Conservation (phyloP, 1,284 basidiomycete species). For the Ceratobasidium sp. region DNA sequence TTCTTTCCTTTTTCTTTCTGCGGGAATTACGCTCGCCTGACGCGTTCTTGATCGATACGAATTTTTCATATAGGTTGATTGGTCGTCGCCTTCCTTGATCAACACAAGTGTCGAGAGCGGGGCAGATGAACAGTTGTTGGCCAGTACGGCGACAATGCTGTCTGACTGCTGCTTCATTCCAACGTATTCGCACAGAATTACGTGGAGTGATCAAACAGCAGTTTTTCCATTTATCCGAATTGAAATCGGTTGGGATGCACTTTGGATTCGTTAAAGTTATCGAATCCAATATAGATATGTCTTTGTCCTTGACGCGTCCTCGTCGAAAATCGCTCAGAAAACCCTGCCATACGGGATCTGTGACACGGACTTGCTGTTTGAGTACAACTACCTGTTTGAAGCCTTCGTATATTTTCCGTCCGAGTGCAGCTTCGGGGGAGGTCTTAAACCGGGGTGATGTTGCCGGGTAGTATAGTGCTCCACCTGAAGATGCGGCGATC, state of each 20-base stretch:
- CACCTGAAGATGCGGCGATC: constrained; percentile 49
- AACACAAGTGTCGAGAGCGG: constrained; percentile 40
- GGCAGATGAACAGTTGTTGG: constrained; percentile 49
- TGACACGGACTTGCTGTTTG: constrained; percentile 57
- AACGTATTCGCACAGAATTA: constrained; percentile 56
- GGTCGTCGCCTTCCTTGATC: constrained; percentile 46
- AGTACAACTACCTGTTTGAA: constrained; percentile 58
- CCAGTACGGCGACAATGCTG: constrained; percentile 49
- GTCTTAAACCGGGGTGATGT: neutral
- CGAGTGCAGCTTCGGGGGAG: constrained; percentile 47
- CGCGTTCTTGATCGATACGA: neutral
- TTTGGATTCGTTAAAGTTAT: constrained; percentile 51
- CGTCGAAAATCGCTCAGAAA: constrained; percentile 56
- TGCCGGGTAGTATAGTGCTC: constrained; percentile 52
- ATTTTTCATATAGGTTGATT: constrained; percentile 46
- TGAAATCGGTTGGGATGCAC: constrained; percentile 49
- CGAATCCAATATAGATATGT: constrained; percentile 55
- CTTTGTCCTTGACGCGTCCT: constrained; percentile 52
- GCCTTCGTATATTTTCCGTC: constrained; percentile 56
- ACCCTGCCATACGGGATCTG: constrained; percentile 56
- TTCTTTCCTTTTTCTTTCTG: neutral
- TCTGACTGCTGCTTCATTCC: constrained; percentile 55
- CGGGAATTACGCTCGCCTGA: neutral
- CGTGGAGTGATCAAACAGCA: constrained; percentile 56
- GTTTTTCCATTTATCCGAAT: constrained; percentile 53